Percentiles rank a stretch among this genome's conserved stretches.
Conservation (phyloP, 2,329 filamentous ascomycete species). For the Cytospora mali region DNA sequence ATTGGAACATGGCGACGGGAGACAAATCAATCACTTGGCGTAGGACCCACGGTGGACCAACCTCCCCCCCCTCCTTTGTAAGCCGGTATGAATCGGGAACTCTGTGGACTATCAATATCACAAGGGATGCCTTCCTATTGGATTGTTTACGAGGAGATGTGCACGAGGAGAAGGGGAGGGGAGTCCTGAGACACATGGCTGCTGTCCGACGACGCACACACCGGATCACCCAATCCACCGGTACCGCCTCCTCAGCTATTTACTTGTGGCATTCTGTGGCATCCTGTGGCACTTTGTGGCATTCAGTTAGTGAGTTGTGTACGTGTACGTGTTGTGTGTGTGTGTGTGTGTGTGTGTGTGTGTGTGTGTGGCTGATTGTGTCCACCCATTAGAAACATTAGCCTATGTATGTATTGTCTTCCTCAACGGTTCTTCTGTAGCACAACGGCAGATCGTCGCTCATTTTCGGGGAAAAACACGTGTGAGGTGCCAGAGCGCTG, state of each 20-base stretch:
- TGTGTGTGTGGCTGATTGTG: too few relatives aligned
- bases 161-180: too few relatives aligned
- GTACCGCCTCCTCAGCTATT: too few relatives aligned
- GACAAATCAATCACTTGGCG: not conserved
- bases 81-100: not conserved
- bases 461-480: conserved; percentile 5
- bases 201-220: not conserved
- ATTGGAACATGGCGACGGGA: conserved; percentile 8
- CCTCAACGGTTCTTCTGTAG: conserved; percentile 21
- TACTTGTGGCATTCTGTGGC: too few relatives aligned
- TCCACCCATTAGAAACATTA: not conserved
- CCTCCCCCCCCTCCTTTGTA: not conserved
- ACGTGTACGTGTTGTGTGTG: too few relatives aligned
- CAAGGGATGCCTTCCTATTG: not conserved
- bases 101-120: not conserved
- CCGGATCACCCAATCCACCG: not conserved
- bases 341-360: too few relatives aligned
- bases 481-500: conserved; percentile 19
- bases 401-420: conserved; percentile 1
- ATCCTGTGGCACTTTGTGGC: too few relatives aligned
- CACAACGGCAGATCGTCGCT: conserved; percentile 17
- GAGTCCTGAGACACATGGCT: not conserved
- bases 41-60: not conserved
- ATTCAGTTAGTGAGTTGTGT: too few relatives aligned
- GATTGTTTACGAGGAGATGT: conserved; percentile 1